Base-by-base conservation (phyloP, 116 monocot species). In the Dioscorea cayenensis region DNA sequence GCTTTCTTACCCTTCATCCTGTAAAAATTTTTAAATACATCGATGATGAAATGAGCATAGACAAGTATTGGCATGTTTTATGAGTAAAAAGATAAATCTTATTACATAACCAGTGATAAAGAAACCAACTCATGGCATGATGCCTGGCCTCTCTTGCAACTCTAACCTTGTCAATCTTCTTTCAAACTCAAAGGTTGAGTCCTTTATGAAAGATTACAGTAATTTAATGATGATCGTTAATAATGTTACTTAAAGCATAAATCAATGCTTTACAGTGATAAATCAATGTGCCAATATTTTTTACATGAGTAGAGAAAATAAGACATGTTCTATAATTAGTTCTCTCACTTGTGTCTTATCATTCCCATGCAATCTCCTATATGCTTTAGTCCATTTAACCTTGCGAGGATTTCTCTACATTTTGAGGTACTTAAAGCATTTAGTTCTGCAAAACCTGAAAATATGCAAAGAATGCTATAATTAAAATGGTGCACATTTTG, bases 381-480 rank as follows among this genome's bases (percentile, higher is more conserved):
- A 95, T n/a, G 94, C 91, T 76, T 95, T 95, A 1, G 94, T 95
- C 94, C 91, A 95, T 70, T 84, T 95, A 28, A 95, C 88, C 65
- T 95, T 89, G 20, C 91, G 86, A 69, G 94, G 94, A 86, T 91
- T 95, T 82, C 94, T 91, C 89, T 91, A 91, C 91, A 95, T 95
- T 70, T 95, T 95, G 76, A 91, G 88, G 50, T 95, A 91, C 71
- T 95, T 91, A 69, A 91, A 89, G 72, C 94, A 95, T 84, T 95
- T 91, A 5, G 94, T 91, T 55, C 91, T 84, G 64, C 94, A 95
- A 72, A 95, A 95, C 50, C 81, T 73, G 66, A 95, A 95, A 19
- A 91, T 84, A 91, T 95, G 83, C 75, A 75, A 21, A 37, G 74
- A 23, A 68, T 51, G 5, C 13, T 27, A 22, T 70, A 21, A 43